Percentiles rank a stretch among this genome's conserved stretches.
Conservation (phyloP, 305 asterid genomes). For the Rubia peregrina region DNA sequence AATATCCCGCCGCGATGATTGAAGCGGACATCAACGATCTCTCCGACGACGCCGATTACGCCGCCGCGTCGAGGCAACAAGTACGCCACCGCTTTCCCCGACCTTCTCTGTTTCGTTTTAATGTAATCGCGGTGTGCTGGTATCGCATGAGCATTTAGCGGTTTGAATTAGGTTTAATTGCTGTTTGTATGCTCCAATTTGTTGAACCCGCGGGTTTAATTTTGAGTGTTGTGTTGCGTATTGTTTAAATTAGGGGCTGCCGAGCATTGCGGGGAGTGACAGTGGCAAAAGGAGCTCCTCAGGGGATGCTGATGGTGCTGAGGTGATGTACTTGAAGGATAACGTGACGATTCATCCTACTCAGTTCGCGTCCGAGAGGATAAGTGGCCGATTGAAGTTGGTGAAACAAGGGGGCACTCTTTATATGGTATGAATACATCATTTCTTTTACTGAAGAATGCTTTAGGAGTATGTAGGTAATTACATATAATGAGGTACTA, state of each 20-base stretch:
- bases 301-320: constrained; percentile 66
- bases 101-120: neutral
- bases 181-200: neutral
- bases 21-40: constrained; percentile 68
- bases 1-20: constrained; percentile 37
- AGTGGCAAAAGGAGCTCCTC: constrained; percentile 48
- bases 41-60: constrained; percentile 86
- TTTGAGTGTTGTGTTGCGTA: constrained; percentile 6
- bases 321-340: constrained; percentile 74
- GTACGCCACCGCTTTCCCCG: constrained; percentile 28
- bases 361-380: constrained; percentile 83
- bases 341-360: constrained; percentile 93
- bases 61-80: constrained; percentile 82
- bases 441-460: neutral
- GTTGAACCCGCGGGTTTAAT: constrained; percentile 9
- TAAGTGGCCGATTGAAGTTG: constrained; percentile 95
- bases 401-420: constrained; percentile 72
- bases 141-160: constrained; percentile 6
- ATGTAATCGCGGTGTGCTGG: constrained; percentile 1
- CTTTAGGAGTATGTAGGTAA: neutral
- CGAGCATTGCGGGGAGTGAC: constrained; percentile 37
- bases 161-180: constrained; percentile 15
- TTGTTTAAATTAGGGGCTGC: constrained; percentile 27
- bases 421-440: constrained; percentile 50
- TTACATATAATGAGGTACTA: neutral